A percentile compares a stretch with the other conserved stretches of the same genome.
These are phyloP conservation scores for Coemansia sp. DNA, from an alignment of 192 early-diverging fungal genomes.

Conservation along the genomic window DNA sequence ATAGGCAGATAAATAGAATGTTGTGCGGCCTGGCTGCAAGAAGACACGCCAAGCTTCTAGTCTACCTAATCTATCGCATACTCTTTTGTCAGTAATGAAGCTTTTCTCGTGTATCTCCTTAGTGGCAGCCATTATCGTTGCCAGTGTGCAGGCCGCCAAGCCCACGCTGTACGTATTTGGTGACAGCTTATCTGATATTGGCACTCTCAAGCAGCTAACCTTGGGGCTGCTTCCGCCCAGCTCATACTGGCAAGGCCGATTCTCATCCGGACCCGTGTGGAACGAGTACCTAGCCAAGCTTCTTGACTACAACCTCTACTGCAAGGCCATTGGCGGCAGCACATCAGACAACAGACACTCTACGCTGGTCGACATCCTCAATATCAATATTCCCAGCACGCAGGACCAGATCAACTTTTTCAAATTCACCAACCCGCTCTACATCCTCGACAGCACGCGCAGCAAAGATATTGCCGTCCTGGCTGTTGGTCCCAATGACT, in stretches of 20 bases:
- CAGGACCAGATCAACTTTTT: slow-evolving; percentile 39
- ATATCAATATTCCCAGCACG: slow-evolving; percentile 38
- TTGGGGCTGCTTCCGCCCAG: slow-evolving; percentile 22
- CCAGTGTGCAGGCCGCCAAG: slow-evolving; percentile 7
- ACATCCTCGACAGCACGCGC: slow-evolving; percentile 17
- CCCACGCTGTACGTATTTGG: slow-evolving; percentile 39
- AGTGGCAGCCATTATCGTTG: background rate
- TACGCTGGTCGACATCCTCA: slow-evolving; percentile 11
- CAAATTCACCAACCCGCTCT: slow-evolving; percentile 21
- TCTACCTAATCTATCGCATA: background rate
- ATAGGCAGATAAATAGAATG: slow-evolving; percentile 4
- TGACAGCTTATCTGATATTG: slow-evolving; percentile 30
- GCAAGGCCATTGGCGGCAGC: slow-evolving; percentile 31
- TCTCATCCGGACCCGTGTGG: slow-evolving; percentile 35
- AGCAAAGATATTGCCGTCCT: slow-evolving; percentile 25
- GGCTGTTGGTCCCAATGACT: slow-evolving; percentile 37
- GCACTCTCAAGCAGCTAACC: slow-evolving; percentile 25
- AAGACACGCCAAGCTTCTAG: background rate
- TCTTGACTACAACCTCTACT: slow-evolving; percentile 16
- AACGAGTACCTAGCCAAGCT: slow-evolving; percentile 44
- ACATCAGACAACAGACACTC: slow-evolving; percentile 28
- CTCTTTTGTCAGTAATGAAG: background rate
- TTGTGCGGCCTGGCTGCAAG: background rate
- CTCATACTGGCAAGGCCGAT: slow-evolving; percentile 41
- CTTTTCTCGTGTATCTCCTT: background rate